A percentile compares a stretch with the other conserved stretches of the same genome.
phyloP scores from a whole-genome alignment of 345 rosid genomes.

The Salix dunnii region DNA sequence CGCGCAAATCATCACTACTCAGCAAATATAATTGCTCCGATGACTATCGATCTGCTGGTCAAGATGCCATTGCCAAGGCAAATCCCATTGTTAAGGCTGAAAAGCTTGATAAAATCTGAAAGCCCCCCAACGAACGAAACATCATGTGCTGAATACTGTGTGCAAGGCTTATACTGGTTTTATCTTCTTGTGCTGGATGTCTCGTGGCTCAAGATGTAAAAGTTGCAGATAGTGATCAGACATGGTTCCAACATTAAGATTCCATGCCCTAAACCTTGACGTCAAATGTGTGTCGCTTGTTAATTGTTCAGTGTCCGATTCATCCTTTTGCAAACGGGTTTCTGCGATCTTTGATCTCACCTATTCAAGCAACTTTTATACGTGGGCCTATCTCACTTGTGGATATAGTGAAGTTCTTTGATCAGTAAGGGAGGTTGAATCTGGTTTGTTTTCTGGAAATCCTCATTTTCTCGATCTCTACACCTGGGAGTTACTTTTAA shows the following conservation, averaged over 20 bases:
- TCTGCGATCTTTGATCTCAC: not conserved
- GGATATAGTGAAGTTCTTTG: too few relatives aligned
- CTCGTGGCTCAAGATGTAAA: not conserved
- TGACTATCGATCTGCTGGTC: conserved; percentile 14
- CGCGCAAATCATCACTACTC: conserved; percentile 19
- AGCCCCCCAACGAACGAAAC: not conserved
- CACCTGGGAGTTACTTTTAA: too few relatives aligned
- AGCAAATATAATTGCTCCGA: conserved; percentile 11
- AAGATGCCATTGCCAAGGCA: conserved; percentile 17
- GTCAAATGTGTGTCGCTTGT: too few relatives aligned
- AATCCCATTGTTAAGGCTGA: conserved; percentile 19
- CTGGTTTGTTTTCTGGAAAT: too few relatives aligned
- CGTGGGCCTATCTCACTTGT: too few relatives aligned
- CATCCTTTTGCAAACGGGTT: not conserved
- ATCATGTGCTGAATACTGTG: not conserved
- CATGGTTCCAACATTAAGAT: too few relatives aligned
- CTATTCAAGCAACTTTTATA: too few relatives aligned
- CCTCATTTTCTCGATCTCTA: too few relatives aligned
- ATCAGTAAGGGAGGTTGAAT: too few relatives aligned
- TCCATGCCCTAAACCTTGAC: too few relatives aligned
- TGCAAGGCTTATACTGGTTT: not conserved
- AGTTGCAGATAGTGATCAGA: not conserved
- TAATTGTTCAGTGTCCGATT: too few relatives aligned
- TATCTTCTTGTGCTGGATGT: not conserved
- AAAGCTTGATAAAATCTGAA: conserved; percentile 20